phyloP scores from a whole-genome alignment of 2,329 filamentous ascomycete species.

The Monosporascus cannonballus region DNA sequence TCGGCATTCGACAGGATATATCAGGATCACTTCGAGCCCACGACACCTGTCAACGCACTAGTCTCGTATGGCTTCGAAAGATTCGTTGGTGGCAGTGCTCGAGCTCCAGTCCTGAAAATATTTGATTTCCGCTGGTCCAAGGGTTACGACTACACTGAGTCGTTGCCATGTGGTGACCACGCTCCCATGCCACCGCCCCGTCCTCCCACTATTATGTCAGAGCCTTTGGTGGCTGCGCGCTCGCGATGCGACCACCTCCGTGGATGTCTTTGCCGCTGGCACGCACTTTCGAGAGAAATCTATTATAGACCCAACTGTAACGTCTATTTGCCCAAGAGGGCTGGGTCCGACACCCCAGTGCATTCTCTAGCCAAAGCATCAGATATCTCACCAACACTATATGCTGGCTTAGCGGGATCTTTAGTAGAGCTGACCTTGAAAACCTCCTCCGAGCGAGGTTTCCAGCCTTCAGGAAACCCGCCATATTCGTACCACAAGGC shows the following conservation, averaged over 20 bases:
- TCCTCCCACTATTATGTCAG: conserved; percentile 13
- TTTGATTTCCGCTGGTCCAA: conserved; percentile 49
- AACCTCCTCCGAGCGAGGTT: conserved; percentile 1
- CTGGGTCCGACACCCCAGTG: conserved; percentile 24
- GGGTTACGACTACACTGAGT: conserved; percentile 42
- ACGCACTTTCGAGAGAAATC: conserved; percentile 34
- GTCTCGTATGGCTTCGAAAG: conserved; percentile 44
- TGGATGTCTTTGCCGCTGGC: conserved; percentile 39
- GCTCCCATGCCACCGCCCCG: conserved; percentile 30
- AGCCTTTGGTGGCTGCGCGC: conserved; percentile 10
- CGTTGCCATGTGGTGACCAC: conserved; percentile 36
- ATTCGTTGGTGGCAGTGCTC: conserved; percentile 44
- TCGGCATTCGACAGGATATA: conserved; percentile 41
- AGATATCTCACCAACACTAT: conserved; percentile 41
- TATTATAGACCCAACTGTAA: conserved; percentile 45
- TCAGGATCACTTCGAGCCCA: conserved; percentile 46
- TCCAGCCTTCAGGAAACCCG: neutral
- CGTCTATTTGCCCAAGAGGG: conserved; percentile 32
- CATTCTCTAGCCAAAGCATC: conserved; percentile 43
- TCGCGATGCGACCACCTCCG: conserved; percentile 28
- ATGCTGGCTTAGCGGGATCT: conserved; percentile 42
- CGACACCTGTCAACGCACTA: conserved; percentile 39
- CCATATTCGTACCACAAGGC: conserved; percentile 10
- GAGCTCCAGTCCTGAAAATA: conserved; percentile 37
- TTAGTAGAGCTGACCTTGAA: conserved; percentile 37